Evolutionary conservation across 192 early-diverging fungal species (phyloP).

Genomic region (Gaertneriomyces semiglobifer): DNA sequence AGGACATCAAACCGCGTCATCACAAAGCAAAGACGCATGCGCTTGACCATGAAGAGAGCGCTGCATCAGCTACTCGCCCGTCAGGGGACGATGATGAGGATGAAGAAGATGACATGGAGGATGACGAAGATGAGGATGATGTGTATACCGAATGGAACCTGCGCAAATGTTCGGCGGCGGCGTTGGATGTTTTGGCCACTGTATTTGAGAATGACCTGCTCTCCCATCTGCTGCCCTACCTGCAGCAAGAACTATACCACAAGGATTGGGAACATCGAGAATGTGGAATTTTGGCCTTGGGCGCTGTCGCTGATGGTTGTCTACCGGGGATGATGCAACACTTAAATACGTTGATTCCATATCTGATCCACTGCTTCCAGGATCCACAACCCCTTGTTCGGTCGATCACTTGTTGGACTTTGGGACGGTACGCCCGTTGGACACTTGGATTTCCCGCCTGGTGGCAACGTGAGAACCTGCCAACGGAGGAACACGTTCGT

Average conservation of each 20-base stretch:
- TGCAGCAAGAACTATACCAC: slow-evolving; percentile 78
- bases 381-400: slow-evolving; percentile 87
- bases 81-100: slow-evolving; percentile 40
- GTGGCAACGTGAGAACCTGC: slow-evolving; percentile 47
- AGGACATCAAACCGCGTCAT: slow-evolving; percentile 95
- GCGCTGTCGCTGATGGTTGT: slow-evolving; percentile 96
- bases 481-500: slow-evolving; percentile 43
- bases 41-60: slow-evolving; percentile 53
- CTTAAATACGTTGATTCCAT: slow-evolving; percentile 81
- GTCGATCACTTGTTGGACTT: slow-evolving; percentile 98
- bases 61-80: slow-evolving; percentile 21
- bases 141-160: slow-evolving; percentile 94
- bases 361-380: slow-evolving; percentile 73
- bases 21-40: slow-evolving; percentile 79
- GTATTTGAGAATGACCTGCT: slow-evolving; percentile 84
- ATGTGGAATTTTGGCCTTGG: slow-evolving; percentile 93
- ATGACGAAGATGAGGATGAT: slow-evolving; percentile 83
- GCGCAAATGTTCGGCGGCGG: slow-evolving; percentile 96
- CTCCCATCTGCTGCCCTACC: slow-evolving; percentile 76
- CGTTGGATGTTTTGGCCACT: slow-evolving; percentile 89
- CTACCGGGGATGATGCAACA: slow-evolving; percentile 85
- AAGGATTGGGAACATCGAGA: slow-evolving; percentile 89
- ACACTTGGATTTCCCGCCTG: slow-evolving; percentile 32
- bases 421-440: slow-evolving; percentile 91
- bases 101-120: slow-evolving; percentile 79